Base-by-base conservation (phyloP, 805 yeast species). In the Lipomyces yamanashiensis region DNA sequence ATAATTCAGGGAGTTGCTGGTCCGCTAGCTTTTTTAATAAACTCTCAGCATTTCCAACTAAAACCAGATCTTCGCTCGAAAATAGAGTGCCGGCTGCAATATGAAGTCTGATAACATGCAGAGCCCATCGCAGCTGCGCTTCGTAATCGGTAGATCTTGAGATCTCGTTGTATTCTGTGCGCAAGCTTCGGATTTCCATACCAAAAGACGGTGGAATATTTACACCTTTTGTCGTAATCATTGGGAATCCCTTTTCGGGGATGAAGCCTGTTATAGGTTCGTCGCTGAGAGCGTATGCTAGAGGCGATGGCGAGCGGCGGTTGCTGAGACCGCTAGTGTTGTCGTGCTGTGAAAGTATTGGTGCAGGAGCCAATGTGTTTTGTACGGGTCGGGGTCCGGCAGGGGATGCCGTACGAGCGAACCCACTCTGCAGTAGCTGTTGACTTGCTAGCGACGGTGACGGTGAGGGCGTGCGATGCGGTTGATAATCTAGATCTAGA, bases 1-100 rank as follows among this genome's bases (percentile, higher is more conserved):
- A 51, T 6, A 77, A 76, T n/a, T 51, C 48, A 10, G 72, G 63
- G 17, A 62, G 28, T 12, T 61, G 51, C 7, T 33, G 17, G 7
- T 45, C 48, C 6, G 45, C 21, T 13, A 63, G 33, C 12, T 17
- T n/a, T n/a, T 36, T 13, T 15, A 62, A 8, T 8, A 53, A 17
- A 12, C 48, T 40, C 51, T 39, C 37, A 4, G 64, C 64, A 43
- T 4, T 37, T 19, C 44, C 41, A 13, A 61, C 36, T 40, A 58
- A 21, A n/a, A n/a, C 34, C 17, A 15, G 45, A 43, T 65, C 59
- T 15, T 28, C 37, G n/a, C 34, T 36, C 23, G 41, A 33, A 40
- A 64, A 51, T 15, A 41, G n/a, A 12, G 49, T 3, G 9, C 17
- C 9, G 10, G 54, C n/a, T 8, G 52, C 7, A 17, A 19, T 43